phyloP scores from a whole-genome alignment of 2,329 filamentous ascomycete species.

The Pezicula radicicola region DNA sequence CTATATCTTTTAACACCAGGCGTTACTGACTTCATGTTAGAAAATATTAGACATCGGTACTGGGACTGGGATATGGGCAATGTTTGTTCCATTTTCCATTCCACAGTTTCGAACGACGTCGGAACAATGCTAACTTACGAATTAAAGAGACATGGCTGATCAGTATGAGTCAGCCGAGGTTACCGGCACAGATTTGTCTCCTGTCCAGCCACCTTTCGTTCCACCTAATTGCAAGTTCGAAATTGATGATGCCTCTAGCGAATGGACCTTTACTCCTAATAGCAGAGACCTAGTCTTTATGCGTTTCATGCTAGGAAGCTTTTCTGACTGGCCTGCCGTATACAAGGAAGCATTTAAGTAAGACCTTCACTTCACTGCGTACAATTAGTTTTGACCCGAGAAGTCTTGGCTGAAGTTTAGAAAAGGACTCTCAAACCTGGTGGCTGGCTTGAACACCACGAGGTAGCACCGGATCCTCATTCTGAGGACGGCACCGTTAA shows the following conservation, averaged over 20 bases:
- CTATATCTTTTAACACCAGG: too few species aligned
- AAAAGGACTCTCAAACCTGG: slow-evolving; percentile 10
- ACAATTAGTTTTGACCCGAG: neutral
- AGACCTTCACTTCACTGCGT: neutral
- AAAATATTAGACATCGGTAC: slow-evolving; percentile 34
- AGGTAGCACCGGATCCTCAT: slow-evolving; percentile 10
- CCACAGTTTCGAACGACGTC: neutral
- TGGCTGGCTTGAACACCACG: slow-evolving; percentile 19
- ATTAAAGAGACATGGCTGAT: slow-evolving; percentile 21
- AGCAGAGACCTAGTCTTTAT: slow-evolving; percentile 58
- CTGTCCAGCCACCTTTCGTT: slow-evolving; percentile 20
- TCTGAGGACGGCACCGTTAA: slow-evolving; percentile 45
- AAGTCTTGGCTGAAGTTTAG: slow-evolving; percentile 1
- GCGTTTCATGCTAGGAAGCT: slow-evolving; percentile 50
- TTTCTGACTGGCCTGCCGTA: slow-evolving; percentile 48
- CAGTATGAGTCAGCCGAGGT: slow-evolving; percentile 17
- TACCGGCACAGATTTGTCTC: slow-evolving; percentile 20
- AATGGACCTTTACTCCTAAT: slow-evolving; percentile 39
- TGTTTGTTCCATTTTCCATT: slow-evolving; percentile 21
- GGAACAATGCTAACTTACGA: neutral
- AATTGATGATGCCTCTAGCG: slow-evolving; percentile 31
- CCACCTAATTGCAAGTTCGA: slow-evolving; percentile 26
- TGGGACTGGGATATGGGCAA: slow-evolving; percentile 49
- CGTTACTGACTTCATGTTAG: too few species aligned
- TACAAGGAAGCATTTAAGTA: slow-evolving; percentile 7